A percentile compares a stretch with the other conserved stretches of the same genome.
Evolutionary conservation across 805 yeast species (phyloP).

Genomic region (Millerago galiae): DNA sequence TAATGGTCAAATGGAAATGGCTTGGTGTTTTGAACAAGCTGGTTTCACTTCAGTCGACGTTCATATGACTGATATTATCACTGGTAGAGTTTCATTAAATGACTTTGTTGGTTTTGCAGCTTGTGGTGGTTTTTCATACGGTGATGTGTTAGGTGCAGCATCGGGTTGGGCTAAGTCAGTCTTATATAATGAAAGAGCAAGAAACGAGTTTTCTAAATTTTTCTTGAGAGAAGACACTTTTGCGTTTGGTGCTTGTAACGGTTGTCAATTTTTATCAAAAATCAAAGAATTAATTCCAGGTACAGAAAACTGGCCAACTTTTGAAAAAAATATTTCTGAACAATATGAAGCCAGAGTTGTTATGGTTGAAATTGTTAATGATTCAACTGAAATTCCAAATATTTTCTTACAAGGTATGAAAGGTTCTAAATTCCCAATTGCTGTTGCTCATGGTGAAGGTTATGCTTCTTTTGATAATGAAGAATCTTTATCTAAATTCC

Average conservation of each 20-base stretch:
- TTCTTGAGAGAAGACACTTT: constrained; percentile 90
- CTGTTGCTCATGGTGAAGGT: constrained; percentile 99
- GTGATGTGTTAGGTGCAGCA: constrained; percentile 98
- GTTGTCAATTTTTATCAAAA: constrained; percentile 92
- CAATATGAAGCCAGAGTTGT: constrained; percentile 95
- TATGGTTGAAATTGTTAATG: constrained; percentile 73
- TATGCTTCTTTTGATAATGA: constrained; percentile 62
- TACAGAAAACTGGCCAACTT: constrained; percentile 90
- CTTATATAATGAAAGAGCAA: constrained; percentile 70
- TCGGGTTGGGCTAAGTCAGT: constrained; percentile 99
- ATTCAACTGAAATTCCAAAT: constrained; percentile 34
- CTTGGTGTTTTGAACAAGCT: constrained; percentile 91
- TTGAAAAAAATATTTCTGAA: constrained; percentile 85
- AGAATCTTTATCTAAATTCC: constrained; percentile 42
- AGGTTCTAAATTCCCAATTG: constrained; percentile 92
- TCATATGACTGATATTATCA: constrained; percentile 88
- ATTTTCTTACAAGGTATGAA: constrained; percentile 86
- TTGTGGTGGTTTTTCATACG: constrained; percentile 98
- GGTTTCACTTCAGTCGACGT: constrained; percentile 94
- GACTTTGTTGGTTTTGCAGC: constrained; percentile 93
- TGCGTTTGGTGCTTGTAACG: constrained; percentile 98
- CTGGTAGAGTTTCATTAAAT: constrained; percentile 64
- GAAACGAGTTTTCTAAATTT: constrained; percentile 69
- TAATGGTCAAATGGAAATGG: constrained; percentile 97
- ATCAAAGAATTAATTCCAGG: constrained; percentile 87